Percentiles rank a stretch among this genome's conserved stretches.
phyloP scores from a whole-genome alignment of 805 yeast species.

The Pichia heedii region DNA sequence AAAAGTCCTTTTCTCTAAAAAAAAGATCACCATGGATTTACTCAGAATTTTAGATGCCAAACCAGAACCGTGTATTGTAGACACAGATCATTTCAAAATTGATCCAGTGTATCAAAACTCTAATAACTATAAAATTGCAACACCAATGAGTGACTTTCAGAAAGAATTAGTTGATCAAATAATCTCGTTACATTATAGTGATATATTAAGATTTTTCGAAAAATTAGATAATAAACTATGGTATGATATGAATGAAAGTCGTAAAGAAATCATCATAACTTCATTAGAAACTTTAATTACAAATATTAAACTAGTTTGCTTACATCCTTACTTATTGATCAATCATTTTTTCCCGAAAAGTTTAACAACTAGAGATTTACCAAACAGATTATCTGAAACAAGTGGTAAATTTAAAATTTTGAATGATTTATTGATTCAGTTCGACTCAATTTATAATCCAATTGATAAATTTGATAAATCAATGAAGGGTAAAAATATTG shows the following conservation, averaged over 20 bases:
- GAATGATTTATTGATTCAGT: constrained; percentile 50
- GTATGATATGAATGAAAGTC: constrained; percentile 6
- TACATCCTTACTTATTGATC: constrained; percentile 83
- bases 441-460: constrained; percentile 29
- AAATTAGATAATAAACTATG: constrained; percentile 30
- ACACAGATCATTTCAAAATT: constrained; percentile 37
- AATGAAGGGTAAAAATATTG: constrained; percentile 22
- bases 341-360: constrained; percentile 81
- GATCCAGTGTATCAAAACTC: constrained; percentile 29
- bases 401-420: constrained; percentile 78
- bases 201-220: constrained; percentile 80
- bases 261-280: constrained; percentile 49
- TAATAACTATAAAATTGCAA: constrained; percentile 68
- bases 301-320: constrained; percentile 71
- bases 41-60: constrained; percentile 69
- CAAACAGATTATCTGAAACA: constrained; percentile 61
- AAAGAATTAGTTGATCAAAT: constrained; percentile 86
- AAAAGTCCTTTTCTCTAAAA: neutral
- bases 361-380: constrained; percentile 60
- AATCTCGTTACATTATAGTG: constrained; percentile 83
- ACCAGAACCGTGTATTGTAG: constrained; percentile 74
- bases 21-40: constrained; percentile 47
- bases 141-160: constrained; percentile 81
- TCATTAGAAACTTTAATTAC: constrained; percentile 66
- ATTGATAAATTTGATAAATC: constrained; percentile 14